Evolutionary conservation across 208 protist species (phyloP), one percentile per base, ranked within the genome.

Genomic region (Acanthamoeba culbertsoni): DNA sequence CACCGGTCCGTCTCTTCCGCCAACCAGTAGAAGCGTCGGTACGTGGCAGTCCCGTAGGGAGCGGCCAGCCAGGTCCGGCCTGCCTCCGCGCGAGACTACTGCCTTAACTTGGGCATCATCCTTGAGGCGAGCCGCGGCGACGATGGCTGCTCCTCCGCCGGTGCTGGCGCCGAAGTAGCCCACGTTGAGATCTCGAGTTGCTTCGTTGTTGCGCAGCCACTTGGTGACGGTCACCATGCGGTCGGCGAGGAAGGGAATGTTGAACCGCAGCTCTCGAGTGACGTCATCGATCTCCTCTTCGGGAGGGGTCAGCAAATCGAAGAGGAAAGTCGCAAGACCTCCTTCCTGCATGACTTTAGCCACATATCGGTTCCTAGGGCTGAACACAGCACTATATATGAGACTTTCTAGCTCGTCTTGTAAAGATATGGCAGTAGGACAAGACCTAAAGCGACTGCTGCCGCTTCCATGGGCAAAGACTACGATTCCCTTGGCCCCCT

Each of bases 81-180:
- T 23, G 16, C 91, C 91, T 18, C 91, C 91, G 2, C 91, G 43
- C 1, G 91, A 93, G 3, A 93, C 91, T 2, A 93, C 91, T 10
- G 63, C 68, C 73, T 63, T 51, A n/a, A 93, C 91, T n/a, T 88
- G 51, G 26, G 43, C 45, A 23, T 63, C 71, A 33, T 63, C 37
- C 8, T 62, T 75, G 63, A 93, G 88, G 55, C 23, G 28, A 16
- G 91, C 63, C 4, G 91, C 91, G 0, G 91, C 91, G 12, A 68
- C 71, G 23, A 93, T 45, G 28, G 91, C 91, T 28, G 71, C 91
- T 2, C 48, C 91, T 4, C 71, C 91, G 20, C 91, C 79, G 5
- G 91, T 93, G 91, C 71, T 88, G 10, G 91, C 91, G 23, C 91
- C 91, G 35, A 93, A 93, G 51, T 88, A 93, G 35, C 91, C 91